phyloP scores from a whole-genome alignment of 1,284 basidiomycete species.

The Vanrija humicola region DNA sequence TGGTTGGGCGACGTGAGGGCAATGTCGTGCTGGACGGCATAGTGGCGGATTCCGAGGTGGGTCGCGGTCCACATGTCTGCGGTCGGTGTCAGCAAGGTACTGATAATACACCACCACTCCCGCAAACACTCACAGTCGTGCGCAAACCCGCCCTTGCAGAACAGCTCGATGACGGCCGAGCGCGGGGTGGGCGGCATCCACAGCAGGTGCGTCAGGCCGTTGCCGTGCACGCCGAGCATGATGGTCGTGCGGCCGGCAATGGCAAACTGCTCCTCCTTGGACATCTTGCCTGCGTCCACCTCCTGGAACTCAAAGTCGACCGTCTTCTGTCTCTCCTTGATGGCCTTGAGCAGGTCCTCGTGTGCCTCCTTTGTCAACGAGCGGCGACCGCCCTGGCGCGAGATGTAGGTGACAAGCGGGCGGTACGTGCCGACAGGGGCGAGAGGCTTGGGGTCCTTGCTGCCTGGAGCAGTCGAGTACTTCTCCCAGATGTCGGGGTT shows the following conservation, averaged over 20 bases:
- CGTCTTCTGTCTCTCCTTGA: conserved; percentile 56
- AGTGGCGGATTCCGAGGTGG: conserved; percentile 47
- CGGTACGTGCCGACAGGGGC: conserved; percentile 35
- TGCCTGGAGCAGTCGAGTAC: conserved; percentile 4
- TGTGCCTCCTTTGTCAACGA: conserved; percentile 62
- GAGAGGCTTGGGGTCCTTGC: conserved; percentile 21
- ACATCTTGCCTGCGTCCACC: conserved; percentile 45
- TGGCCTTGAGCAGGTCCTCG: conserved; percentile 55
- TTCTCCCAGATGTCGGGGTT: conserved; percentile 28
- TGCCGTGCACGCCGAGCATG: conserved; percentile 51
- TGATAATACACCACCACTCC: not conserved
- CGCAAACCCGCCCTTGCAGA: conserved; percentile 46
- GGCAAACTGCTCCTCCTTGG: conserved; percentile 48
- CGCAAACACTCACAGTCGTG: conserved; percentile 34
- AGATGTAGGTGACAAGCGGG: conserved; percentile 70
- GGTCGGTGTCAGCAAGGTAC: too few species aligned
- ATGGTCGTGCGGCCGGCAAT: conserved; percentile 47
- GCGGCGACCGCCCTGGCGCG: conserved; percentile 59
- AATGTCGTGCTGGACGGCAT: conserved; percentile 44
- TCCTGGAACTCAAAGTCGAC: conserved; percentile 61
- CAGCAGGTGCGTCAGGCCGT: conserved; percentile 49
- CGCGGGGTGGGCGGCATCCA: conserved; percentile 49
- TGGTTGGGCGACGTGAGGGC: conserved; percentile 57
- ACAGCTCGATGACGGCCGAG: conserved; percentile 50
- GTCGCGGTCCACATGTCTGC: conserved; percentile 49